Base-by-base conservation (phyloP, 805 yeast species). In the Saturnispora gosingensis region DNA sequence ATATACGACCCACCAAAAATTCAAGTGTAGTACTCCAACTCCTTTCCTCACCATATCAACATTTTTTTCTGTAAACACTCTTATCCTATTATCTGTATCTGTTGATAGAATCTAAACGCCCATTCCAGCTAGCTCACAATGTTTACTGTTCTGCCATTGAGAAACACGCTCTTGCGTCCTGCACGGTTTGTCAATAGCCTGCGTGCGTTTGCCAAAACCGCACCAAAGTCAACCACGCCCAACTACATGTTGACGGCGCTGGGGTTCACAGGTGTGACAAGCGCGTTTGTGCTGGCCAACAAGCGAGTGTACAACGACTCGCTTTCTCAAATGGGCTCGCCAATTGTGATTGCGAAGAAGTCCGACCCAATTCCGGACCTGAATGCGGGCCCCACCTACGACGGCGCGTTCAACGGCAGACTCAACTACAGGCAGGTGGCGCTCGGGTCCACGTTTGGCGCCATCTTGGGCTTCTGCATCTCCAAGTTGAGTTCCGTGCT, bases 371-470 rank as follows among this genome's bases (percentile, higher is more conserved):
- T 20, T 4, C 40, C 34, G 10, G 45, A 39, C n/a, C 8, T 38
- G 13, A 49, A 54, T 11, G 34, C 45, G 9, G 53, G 46, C 15
- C 62, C 71, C 1, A 52, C 51, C 30, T 66, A 53, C 49, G 68
- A 68, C 53, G 65, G 67, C n/a, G 64, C 72, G 0, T 67, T 77
- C 50, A 71, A 71, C n/a, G 76, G 77, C 0, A 70, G 69, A 51
- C 67, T 81, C 56, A 77, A 78, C 65, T 82, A 82, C 60, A 75
- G 77, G 57, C 84, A 82, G 59, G 67, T 82, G 59, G 74, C 85
- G 11, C 65, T 80, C 51, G 88, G 88, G 5, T 78, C 84, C 1
- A 69, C 82, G 59, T 70, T 79, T 10, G 88, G 88, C 0, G 67
- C 81, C 53, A 70, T 77, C 30, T 58, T 76, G 51, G 88, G 88